Evolutionary conservation across 768 basidiomycete genomes (phyloP).

Genomic region (Pleurotus platypus): DNA sequence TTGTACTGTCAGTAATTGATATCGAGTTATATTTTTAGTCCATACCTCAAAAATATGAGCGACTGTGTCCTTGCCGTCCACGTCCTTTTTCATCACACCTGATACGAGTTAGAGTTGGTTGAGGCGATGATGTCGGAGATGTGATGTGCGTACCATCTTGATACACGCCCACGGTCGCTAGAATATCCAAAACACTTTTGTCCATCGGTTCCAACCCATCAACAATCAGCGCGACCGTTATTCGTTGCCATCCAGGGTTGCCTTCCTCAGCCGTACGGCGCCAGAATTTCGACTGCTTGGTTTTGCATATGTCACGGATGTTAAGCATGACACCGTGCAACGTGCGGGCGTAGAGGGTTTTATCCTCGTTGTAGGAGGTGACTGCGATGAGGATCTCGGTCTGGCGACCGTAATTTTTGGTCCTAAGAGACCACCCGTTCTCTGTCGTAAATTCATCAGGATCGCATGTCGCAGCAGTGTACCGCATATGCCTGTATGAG

Average conservation of each 20-base stretch:
- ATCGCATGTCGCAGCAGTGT: conserved; percentile 89
- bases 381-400: conserved; percentile 94
- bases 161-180: conserved; percentile 88
- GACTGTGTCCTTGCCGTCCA: conserved; percentile 82
- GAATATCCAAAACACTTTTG: conserved; percentile 84
- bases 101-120: background rate
- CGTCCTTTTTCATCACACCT: conserved; percentile 82
- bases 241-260: conserved; percentile 84
- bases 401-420: conserved; percentile 79
- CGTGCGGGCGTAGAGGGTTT: conserved; percentile 83
- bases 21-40: background rate
- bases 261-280: conserved; percentile 77
- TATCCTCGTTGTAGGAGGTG: conserved; percentile 91
- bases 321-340: conserved; percentile 96
- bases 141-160: conserved; percentile 59
- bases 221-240: conserved; percentile 83
- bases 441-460: conserved; percentile 82
- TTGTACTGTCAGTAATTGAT: background rate
- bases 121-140: background rate
- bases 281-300: conserved; percentile 92
- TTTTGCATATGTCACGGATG: conserved; percentile 95
- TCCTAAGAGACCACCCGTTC: conserved; percentile 80
- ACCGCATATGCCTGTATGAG: conserved; percentile 74
- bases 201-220: conserved; percentile 95
- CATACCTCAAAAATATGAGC: conserved; percentile 92